Percentiles rank a stretch among this genome's conserved stretches.
phyloP scores from a whole-genome alignment of 2,329 filamentous ascomycete species.

The Fusarium sp. region DNA sequence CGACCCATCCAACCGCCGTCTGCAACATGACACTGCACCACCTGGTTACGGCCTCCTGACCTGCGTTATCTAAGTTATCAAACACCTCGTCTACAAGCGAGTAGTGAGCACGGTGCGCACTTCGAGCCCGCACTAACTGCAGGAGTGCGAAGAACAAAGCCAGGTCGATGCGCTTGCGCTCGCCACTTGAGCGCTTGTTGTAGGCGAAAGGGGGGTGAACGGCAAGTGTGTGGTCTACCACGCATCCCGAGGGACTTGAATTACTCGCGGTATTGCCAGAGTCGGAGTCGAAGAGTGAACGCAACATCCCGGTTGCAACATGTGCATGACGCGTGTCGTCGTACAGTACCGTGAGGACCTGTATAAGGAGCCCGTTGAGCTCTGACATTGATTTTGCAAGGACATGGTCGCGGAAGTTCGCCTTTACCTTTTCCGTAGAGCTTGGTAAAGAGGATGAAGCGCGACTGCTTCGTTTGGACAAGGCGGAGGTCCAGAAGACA shows the following conservation, averaged over 20 bases:
- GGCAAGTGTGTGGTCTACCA: slow-evolving; percentile 27
- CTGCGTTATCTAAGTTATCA: slow-evolving; percentile 37
- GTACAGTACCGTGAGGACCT: slow-evolving; percentile 32
- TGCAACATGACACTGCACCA: slow-evolving; percentile 35
- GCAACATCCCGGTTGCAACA: slow-evolving; percentile 38
- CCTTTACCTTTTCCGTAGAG: neutral
- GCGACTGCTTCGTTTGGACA: slow-evolving; percentile 30
- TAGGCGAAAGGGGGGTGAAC: slow-evolving; percentile 31
- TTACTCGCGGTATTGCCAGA: neutral
- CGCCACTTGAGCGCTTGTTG: slow-evolving; percentile 38
- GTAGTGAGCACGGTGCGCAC: slow-evolving; percentile 40
- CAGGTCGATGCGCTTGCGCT: slow-evolving; percentile 41
- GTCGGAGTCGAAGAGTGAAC: slow-evolving; percentile 32
- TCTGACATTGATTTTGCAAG: slow-evolving; percentile 34
- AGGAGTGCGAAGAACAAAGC: slow-evolving; percentile 45
- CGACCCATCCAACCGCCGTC: slow-evolving; percentile 27
- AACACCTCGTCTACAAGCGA: slow-evolving; percentile 42
- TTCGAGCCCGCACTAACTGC: slow-evolving; percentile 28
- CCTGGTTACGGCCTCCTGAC: slow-evolving; percentile 36
- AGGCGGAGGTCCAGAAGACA: slow-evolving; percentile 33
- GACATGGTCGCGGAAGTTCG: slow-evolving; percentile 38
- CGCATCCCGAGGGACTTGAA: neutral
- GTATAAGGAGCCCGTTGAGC: slow-evolving; percentile 32
- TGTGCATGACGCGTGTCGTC: slow-evolving; percentile 32
- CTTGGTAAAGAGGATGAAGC: slow-evolving; percentile 18